phyloP scores from a whole-genome alignment of 352 stramenopile species.

The Pythium myriotylum region DNA sequence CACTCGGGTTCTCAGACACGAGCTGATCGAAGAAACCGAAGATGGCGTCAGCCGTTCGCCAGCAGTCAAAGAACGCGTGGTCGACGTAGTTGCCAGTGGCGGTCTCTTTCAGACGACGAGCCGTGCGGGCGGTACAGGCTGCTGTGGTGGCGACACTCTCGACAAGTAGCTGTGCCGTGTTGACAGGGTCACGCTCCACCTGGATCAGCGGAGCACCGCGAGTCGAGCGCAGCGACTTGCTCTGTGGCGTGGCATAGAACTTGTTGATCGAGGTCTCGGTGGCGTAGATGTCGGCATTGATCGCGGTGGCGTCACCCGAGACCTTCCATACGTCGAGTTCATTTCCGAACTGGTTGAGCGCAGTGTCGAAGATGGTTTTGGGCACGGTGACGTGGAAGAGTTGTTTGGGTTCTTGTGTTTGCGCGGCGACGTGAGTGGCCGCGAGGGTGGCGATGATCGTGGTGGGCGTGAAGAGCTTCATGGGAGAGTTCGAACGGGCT shows the following conservation, averaged over 20 bases:
- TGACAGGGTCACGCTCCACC: constrained; percentile 3
- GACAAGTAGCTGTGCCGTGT: constrained; percentile 3
- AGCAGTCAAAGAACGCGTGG: too few relatives aligned
- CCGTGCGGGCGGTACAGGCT: constrained; percentile 4
- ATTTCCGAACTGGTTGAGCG: constrained; percentile 2
- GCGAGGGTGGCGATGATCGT: constrained; percentile 8
- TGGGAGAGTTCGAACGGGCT: background rate
- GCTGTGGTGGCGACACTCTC: constrained; percentile 1
- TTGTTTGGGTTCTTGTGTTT: constrained; percentile 17
- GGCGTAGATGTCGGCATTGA: constrained; percentile 19
- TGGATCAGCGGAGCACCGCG: background rate
- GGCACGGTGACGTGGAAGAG: constrained; percentile 33
- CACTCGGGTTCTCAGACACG: constrained; percentile 19
- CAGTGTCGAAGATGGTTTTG: constrained; percentile 19
- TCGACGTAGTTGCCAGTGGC: constrained; percentile 10
- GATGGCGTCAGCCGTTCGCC: constrained; percentile 22
- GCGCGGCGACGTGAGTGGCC: background rate
- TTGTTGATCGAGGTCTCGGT: constrained; percentile 5
- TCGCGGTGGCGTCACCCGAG: background rate
- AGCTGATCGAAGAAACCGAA: constrained; percentile 22
- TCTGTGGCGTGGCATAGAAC: background rate
- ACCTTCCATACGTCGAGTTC: constrained; percentile 23
- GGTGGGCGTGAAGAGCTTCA: constrained; percentile 18
- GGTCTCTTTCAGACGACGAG: constrained; percentile 2
- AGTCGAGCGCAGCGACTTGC: background rate